Base-by-base conservation (phyloP, 495 filamentous ascomycete genomes). In the Penicillium herquei region DNA sequence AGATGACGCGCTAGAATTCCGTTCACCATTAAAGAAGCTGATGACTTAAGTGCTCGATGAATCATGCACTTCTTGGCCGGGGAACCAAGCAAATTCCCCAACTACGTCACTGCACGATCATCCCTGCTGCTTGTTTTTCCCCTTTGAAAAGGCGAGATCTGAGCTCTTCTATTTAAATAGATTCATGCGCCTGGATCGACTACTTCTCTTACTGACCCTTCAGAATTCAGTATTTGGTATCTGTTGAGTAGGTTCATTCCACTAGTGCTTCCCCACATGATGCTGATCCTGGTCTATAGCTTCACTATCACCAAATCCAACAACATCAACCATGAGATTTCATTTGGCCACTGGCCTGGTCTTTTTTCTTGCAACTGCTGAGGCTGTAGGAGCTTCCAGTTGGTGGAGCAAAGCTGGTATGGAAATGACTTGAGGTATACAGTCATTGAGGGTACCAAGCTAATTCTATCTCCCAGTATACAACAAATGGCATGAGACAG, bases 401-500 rank as follows among this genome's bases (percentile, higher is more conserved):
- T 94, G 91, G 91, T 91, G 92, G 67, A 84, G 82, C 57, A 92
- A 90, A 74, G 81, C 90, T 70, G 86, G 91, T 93, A 72, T 48
- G 86, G 12, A 37, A 37, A 37, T 13, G 9, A 37, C 34, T 13
- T 13, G 2, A 10, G 34, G 12, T 13, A 10, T 37, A 35, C 11
- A 10, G 8, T 7, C 34, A 10, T 37, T 13, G 34, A 37, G 2
- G 17, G 18, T 18, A 13, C 34, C 17, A 35, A 18, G 53, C 58
- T 60, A 56, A 57, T 57, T 17, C n/a, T 33, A 62, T 37, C 48
- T 26, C 40, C 58, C 65, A 96, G 94, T 86, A 6, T 98, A 98
- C 81, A 96, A 97, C 77, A 97, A 93, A 69, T 98, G 94, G 94
- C 93, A 98, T 68, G 87, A 97, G 76, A 96, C 90, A 7, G 94